Evolutionary conservation across 1,139 yeast species (phyloP), one percentile per base, ranked within the genome.

Genomic region (Chernovozyma sophiae-reginae): DNA sequence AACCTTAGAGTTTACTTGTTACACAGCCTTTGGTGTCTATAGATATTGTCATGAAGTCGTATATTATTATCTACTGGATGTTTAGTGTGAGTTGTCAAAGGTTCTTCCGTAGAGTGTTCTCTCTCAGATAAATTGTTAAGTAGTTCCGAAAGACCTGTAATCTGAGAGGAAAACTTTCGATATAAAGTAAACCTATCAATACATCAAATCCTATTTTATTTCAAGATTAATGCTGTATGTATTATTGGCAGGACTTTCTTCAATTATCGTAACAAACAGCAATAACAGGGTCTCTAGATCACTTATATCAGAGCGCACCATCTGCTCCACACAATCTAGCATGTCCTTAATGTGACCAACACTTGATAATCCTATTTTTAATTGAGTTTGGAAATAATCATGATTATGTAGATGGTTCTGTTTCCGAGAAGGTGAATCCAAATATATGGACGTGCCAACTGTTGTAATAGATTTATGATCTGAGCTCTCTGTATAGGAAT

Each of bases 241-340:
- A 30, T 48, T 47, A 36, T 38, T 32, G n/a, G 46, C 46, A 16
- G 41, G 40, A 13, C 46, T 39, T 11, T 25, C 24, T 14, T 25
- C 33, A 3, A 48, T 30, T 4, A 29, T 37, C 8, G 17, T 33
- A 4, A 37, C 33, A 7, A 45, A 35, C 13, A 30, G 30, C 16
- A 35, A 35, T 29, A 48, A 34, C 15, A 33, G 33, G n/a, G 32
- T 17, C 27, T 39, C 44, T 11, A 48, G 41, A 25, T 36, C 33
- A 8, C 29, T 41, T 6, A 26, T 43, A 25, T 48, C 51, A 27
- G 41, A 37, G 8, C 22, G 12, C 13, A 43, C 43, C 47, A 47
- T 44, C 25, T 46, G 51, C 20, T 42, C 38, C 14, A 48, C 30
- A 30, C 51, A 48, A 13, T 44, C 47, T 20, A 48, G 31, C 30